Percentiles rank a stretch among this genome's conserved stretches.
phyloP scores from a whole-genome alignment of 2,329 filamentous ascomycete genomes.

The Dactylellina drechsleri region DNA sequence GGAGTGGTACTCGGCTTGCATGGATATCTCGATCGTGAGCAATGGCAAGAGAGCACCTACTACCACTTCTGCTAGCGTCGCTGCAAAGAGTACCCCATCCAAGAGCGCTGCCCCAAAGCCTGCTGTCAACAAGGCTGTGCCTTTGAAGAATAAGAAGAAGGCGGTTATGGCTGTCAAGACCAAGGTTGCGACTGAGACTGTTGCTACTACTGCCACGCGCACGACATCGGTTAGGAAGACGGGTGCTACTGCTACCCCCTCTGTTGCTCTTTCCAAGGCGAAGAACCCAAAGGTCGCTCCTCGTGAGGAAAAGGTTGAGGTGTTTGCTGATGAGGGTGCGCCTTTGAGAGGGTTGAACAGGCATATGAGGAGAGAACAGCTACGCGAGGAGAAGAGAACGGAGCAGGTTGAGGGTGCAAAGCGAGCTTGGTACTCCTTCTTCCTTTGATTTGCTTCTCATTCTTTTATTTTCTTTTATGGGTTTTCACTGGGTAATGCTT shows the following conservation, averaged over 20 bases:
- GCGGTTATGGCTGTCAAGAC: neutral
- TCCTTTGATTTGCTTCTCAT: neutral
- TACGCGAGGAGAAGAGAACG: slow-evolving; percentile 18
- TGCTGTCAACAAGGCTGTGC: neutral
- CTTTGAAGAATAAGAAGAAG: slow-evolving; percentile 2
- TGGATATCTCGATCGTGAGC: slow-evolving; percentile 56
- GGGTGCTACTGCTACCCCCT: neutral
- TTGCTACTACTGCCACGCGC: neutral
- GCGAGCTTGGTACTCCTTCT: slow-evolving; percentile 34
- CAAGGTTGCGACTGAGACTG: neutral
- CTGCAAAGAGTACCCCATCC: neutral
- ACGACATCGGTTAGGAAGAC: neutral
- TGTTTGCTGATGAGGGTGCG: slow-evolving; percentile 8
- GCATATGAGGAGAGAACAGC: slow-evolving; percentile 36
- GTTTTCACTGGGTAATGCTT: neutral
- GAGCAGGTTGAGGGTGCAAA: slow-evolving; percentile 3
- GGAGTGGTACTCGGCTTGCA: slow-evolving; percentile 58
- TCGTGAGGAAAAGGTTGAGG: neutral
- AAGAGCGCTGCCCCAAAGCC: neutral
- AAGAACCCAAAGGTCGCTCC: neutral
- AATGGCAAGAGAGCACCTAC: slow-evolving; percentile 7
- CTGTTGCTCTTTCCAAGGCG: neutral
- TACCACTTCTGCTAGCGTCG: neutral
- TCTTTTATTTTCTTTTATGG: slow-evolving; percentile 7
- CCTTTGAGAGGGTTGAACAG: slow-evolving; percentile 31